Conservation (phyloP, 192 early-diverging fungal genomes). For the Piromyces finnis region DNA sequence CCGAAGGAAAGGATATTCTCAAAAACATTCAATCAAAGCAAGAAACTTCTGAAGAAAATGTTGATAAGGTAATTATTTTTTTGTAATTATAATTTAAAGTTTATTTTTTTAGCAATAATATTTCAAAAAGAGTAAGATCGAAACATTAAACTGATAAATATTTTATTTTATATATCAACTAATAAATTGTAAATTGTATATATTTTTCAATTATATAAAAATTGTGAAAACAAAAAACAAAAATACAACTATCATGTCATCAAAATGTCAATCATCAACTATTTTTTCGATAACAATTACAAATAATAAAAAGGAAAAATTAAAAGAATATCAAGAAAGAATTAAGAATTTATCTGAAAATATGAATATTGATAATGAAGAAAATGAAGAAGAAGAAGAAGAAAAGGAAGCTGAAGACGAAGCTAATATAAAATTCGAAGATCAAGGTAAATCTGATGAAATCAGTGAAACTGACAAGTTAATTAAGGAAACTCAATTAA, state of each 20-base stretch:
- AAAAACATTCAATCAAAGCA: constrained; percentile 12
- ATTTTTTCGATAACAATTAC: too few species aligned
- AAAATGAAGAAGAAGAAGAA: constrained; percentile 8
- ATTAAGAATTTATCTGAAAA: constrained; percentile 13
- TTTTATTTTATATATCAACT: too few species aligned
- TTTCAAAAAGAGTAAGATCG: too few species aligned
- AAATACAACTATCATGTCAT: too few species aligned
- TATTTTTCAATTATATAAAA: too few species aligned
- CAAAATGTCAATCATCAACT: too few species aligned
- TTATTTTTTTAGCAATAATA: too few species aligned
- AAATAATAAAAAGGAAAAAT: too few species aligned
- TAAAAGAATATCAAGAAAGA: constrained; percentile 20
- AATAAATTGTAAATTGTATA: too few species aligned
- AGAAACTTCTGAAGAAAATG: background rate
- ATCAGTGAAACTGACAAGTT: constrained; percentile 7
- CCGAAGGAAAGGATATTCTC: constrained; percentile 14
- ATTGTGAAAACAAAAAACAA: too few species aligned
- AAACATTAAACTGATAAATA: too few species aligned
- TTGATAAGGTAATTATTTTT: background rate
- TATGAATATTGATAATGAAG: constrained; percentile 2
- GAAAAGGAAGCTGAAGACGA: constrained; percentile 6
- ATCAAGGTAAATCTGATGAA: constrained; percentile 1
- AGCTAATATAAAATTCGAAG: constrained; percentile 7
- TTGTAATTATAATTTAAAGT: background rate
- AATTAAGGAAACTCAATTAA: background rate